A percentile compares a stretch with the other conserved stretches of the same genome.
Evolutionary conservation across 2,329 filamentous ascomycete genomes (phyloP).

Genomic region (Penicillium olsonii): DNA sequence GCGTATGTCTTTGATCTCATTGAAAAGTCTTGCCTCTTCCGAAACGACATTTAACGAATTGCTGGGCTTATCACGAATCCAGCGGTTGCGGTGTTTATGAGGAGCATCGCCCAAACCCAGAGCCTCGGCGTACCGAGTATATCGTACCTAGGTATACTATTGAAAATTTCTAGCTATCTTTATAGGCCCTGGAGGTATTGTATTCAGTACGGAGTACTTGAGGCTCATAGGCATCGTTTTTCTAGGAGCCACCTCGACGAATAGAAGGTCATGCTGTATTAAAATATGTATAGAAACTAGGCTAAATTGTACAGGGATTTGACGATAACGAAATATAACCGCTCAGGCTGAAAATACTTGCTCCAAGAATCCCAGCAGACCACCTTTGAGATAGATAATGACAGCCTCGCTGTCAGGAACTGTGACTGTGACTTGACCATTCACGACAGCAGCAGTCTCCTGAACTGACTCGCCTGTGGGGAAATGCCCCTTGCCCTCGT

Average conservation of each 20-base stretch:
- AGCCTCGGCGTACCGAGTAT: too few species aligned
- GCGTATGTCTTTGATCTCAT: slow-evolving; percentile 25
- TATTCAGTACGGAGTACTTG: too few species aligned
- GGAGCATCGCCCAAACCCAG: too few species aligned
- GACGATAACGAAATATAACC: neutral
- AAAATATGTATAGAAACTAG: neutral
- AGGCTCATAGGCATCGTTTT: too few species aligned
- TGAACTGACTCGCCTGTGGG: neutral
- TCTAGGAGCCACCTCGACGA: neutral
- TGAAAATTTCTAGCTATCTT: too few species aligned
- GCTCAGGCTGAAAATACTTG: neutral
- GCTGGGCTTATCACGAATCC: too few species aligned
- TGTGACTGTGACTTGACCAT: neutral
- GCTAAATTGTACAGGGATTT: neutral
- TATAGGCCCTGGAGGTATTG: too few species aligned
- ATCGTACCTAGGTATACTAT: too few species aligned
- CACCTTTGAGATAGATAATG: neutral
- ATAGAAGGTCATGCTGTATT: neutral
- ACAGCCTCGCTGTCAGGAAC: slow-evolving; percentile 1
- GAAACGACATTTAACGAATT: too few species aligned
- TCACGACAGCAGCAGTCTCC: neutral
- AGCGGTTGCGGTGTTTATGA: too few species aligned
- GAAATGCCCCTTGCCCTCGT: slow-evolving; percentile 16
- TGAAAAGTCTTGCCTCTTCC: slow-evolving; percentile 11
- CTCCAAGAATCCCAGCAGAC: neutral